Conservation (phyloP, 768 basidiomycete species). For the Psilocybe cubensis region DNA sequence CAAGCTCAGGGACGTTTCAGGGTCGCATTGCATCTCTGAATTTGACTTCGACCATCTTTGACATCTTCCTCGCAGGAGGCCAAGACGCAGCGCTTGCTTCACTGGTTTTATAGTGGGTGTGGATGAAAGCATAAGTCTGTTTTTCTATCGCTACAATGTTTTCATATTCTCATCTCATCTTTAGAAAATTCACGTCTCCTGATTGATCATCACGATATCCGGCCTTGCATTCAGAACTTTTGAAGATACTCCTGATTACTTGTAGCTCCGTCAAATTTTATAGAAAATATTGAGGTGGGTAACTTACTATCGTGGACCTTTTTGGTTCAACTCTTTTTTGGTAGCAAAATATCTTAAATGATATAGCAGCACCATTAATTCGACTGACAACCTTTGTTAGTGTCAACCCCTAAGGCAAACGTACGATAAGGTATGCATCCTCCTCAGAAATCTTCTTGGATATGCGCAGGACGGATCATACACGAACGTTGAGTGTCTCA, state of each 20-base stretch:
- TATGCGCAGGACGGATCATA: background rate
- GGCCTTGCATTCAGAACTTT: too few relatives aligned
- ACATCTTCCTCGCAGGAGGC: background rate
- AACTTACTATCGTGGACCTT: too few relatives aligned
- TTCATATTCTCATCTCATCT: too few relatives aligned
- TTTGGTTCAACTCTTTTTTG: too few relatives aligned
- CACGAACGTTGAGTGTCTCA: background rate
- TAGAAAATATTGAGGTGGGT: too few relatives aligned
- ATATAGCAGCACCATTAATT: background rate
- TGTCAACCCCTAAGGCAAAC: background rate
- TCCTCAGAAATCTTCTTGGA: conserved; percentile 10
- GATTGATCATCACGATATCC: too few relatives aligned
- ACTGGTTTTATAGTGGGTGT: background rate
- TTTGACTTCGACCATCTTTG: background rate
- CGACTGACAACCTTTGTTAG: background rate
- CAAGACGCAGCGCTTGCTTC: background rate
- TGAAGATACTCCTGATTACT: too few relatives aligned
- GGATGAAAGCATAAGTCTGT: too few relatives aligned
- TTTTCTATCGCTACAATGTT: too few relatives aligned
- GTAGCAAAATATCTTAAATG: background rate
- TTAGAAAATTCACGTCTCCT: too few relatives aligned
- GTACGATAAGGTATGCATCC: conserved; percentile 16
- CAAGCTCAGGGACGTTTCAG: background rate
- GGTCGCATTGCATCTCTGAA: background rate
- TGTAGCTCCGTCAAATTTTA: too few relatives aligned